Percentiles rank a stretch among this genome's conserved stretches.
These are phyloP conservation scores for Linnemannia zychae DNA, from an alignment of 192 early-diverging fungal species.

Conservation along the genomic window DNA sequence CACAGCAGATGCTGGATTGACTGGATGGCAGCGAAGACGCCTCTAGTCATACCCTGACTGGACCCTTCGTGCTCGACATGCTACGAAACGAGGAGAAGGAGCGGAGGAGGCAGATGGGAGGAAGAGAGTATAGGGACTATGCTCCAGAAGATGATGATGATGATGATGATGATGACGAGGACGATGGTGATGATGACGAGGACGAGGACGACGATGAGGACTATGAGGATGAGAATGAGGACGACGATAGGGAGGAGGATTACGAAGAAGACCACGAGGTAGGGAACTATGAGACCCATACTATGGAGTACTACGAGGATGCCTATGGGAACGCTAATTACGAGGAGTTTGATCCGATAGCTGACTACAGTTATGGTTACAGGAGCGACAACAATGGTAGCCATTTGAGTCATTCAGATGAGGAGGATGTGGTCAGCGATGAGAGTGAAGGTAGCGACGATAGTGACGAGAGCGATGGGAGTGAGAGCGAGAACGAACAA, in stretches of 20 bases:
- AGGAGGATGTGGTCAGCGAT: not conserved
- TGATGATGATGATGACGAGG: not conserved
- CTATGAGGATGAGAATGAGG: not conserved
- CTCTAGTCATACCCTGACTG: not conserved
- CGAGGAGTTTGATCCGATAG: slow-evolving; percentile 16
- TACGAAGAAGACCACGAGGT: no score
- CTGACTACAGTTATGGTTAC: not conserved
- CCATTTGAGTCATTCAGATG: not conserved
- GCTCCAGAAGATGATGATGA: not conserved
- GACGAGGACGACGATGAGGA: slow-evolving; percentile 17
- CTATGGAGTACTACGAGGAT: not conserved
- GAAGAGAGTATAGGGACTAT: not conserved
- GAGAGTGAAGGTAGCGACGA: not conserved
- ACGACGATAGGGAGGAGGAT: not conserved
- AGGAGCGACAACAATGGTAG: not conserved
- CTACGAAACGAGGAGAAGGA: slow-evolving; percentile 25
- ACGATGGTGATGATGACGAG: slow-evolving; percentile 1
- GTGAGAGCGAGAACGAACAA: not conserved
- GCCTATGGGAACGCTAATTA: not conserved
- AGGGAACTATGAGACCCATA: not conserved
- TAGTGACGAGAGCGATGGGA: not conserved
- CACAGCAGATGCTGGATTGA: slow-evolving; percentile 46
- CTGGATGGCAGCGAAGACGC: slow-evolving; percentile 32
- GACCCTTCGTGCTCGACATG: not conserved
- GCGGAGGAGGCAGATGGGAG: not conserved